phyloP scores from a whole-genome alignment of 108 stramenopile genomes.

The Discostella pseudostelligera region DNA sequence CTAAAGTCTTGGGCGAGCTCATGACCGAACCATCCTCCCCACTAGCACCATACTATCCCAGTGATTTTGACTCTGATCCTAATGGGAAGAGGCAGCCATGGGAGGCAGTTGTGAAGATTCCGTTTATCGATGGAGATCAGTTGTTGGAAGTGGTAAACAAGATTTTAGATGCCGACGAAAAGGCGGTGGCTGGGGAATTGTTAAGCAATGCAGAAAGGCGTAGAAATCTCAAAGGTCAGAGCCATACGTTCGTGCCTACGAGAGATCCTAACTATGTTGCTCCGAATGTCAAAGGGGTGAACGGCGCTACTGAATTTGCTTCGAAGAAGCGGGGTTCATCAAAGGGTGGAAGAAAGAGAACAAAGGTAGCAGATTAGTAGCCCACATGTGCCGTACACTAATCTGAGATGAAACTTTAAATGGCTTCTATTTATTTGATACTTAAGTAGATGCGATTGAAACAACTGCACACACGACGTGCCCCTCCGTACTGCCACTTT shows the following conservation, averaged over 20 bases:
- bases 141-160: conserved; percentile 75
- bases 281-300: conserved; percentile 3
- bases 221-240: conserved; percentile 64
- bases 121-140: conserved; percentile 91
- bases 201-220: conserved; percentile 70
- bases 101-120: conserved; percentile 97
- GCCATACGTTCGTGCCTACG: conserved; percentile 51
- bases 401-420: too few species aligned
- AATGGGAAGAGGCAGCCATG: conserved; percentile 93
- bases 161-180: conserved; percentile 61
- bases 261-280: conserved; percentile 27
- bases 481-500: too few species aligned
- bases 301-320: conserved; percentile 7
- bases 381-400: neutral
- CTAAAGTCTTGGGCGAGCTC: conserved; percentile 82
- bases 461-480: too few species aligned
- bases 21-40: conserved; percentile 91
- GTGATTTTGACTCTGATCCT: conserved; percentile 74
- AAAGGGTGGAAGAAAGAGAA: conserved; percentile 6
- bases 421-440: too few species aligned
- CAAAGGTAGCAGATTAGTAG: neutral
- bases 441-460: too few species aligned
- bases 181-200: conserved; percentile 34
- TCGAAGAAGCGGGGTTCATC: neutral
- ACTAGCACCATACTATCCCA: conserved; percentile 85